These are phyloP conservation scores for Sequoiadendron giganteum DNA, from an alignment of 75 land plant genomes.

Conservation along the genomic window DNA sequence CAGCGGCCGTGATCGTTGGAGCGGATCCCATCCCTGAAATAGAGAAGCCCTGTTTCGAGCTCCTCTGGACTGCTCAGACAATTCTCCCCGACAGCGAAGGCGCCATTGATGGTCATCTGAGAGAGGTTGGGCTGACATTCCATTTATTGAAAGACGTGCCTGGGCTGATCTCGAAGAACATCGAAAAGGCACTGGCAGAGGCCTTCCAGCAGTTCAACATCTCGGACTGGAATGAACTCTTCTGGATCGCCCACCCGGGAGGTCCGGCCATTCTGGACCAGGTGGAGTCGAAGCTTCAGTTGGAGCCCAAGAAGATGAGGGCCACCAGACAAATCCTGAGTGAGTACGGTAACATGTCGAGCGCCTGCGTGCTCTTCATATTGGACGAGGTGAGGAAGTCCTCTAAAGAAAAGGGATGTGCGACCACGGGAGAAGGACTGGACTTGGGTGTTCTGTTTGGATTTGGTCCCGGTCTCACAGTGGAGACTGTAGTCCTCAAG, in stretches of 20 bases:
- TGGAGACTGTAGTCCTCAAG: constrained; percentile 23
- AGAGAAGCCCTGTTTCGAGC: constrained; percentile 37
- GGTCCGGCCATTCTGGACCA: constrained; percentile 38
- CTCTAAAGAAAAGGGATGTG: constrained; percentile 23
- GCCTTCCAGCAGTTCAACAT: constrained; percentile 18
- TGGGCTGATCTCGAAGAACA: constrained; percentile 29
- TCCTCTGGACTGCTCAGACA: constrained; percentile 25
- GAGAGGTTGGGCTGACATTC: constrained; percentile 35
- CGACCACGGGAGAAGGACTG: constrained; percentile 45
- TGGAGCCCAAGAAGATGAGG: constrained; percentile 30
- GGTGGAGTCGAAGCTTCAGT: constrained; percentile 27
- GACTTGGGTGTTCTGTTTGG: constrained; percentile 47
- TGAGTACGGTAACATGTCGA: constrained; percentile 54
- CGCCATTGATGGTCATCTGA: constrained; percentile 25
- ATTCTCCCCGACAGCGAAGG: constrained; percentile 33
- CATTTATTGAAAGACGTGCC: constrained; percentile 35
- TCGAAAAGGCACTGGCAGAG: constrained; percentile 25
- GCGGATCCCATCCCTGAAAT: constrained; percentile 23
- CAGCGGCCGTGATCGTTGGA: constrained; percentile 48
- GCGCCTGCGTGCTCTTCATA: constrained; percentile 44
- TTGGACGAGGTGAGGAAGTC: constrained; percentile 44
- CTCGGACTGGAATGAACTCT: constrained; percentile 21
- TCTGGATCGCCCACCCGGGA: constrained; percentile 33
- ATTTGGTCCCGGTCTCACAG: constrained; percentile 48
- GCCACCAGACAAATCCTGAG: constrained; percentile 36